phyloP scores from a whole-genome alignment of 768 basidiomycete genomes.

The Nidularia pulvinata region DNA sequence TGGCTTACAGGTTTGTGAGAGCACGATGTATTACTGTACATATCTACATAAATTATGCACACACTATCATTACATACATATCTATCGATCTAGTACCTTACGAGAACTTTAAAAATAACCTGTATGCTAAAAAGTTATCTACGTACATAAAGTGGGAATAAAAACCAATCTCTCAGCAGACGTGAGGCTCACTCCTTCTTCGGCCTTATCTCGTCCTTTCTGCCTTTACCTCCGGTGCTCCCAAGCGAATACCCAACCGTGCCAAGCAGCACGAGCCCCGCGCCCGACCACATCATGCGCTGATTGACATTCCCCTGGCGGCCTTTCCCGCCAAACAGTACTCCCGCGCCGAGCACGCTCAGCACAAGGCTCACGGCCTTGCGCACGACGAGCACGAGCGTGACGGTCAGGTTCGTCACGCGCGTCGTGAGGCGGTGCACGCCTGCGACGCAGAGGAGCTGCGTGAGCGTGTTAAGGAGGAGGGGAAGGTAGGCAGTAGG shows the following conservation, averaged over 20 bases:
- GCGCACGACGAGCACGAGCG: constrained; percentile 77
- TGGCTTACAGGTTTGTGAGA: too few relatives aligned
- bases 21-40: too few relatives aligned
- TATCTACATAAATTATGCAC: too few relatives aligned
- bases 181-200: too few relatives aligned
- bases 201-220: too few relatives aligned
- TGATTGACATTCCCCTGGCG: constrained; percentile 25
- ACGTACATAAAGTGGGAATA: too few relatives aligned
- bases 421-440: constrained; percentile 84
- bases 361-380: constrained; percentile 79
- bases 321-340: constrained; percentile 5
- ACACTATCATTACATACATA: too few relatives aligned
- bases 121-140: too few relatives aligned
- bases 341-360: constrained; percentile 53
- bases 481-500: constrained; percentile 67
- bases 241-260: constrained; percentile 67
- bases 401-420: constrained; percentile 75
- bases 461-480: constrained; percentile 77
- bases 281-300: constrained; percentile 67
- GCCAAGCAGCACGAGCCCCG: constrained; percentile 66
- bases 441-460: constrained; percentile 83
- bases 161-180: too few relatives aligned
- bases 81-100: too few relatives aligned
- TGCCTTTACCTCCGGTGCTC: constrained; percentile 14
- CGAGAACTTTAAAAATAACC: too few relatives aligned